phyloP scores from a whole-genome alignment of 495 filamentous ascomycete species.

The Tuber umbilicatum region DNA sequence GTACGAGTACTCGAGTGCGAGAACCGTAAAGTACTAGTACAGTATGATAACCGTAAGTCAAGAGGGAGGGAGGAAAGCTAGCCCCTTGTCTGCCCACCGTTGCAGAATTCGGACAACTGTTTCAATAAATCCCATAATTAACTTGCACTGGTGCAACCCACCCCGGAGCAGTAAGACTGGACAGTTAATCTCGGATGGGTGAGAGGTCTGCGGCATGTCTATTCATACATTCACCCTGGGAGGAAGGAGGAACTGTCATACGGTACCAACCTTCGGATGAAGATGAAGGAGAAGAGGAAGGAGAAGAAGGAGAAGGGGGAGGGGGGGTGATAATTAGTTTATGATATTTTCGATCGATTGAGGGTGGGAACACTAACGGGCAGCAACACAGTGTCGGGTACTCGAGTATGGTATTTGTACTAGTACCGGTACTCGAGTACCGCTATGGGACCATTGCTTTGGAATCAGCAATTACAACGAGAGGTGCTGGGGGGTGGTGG shows the following conservation, averaged over 20 bases:
- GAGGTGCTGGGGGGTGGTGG: background rate
- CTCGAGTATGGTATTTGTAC: background rate
- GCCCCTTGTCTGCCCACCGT: background rate
- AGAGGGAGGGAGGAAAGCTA: background rate
- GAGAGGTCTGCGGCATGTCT: background rate
- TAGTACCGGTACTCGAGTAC: too few species aligned
- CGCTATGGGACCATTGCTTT: background rate
- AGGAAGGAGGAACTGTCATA: background rate
- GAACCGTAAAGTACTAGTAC: background rate
- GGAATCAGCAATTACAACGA: background rate
- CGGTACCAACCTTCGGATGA: background rate
- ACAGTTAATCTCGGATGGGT: background rate
- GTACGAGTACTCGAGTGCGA: background rate
- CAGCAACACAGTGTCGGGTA: background rate
- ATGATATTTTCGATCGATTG: background rate
- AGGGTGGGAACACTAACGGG: background rate
- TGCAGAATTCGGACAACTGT: constrained; percentile 10
- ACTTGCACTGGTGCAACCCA: background rate
- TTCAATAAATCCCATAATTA: constrained; percentile 27
- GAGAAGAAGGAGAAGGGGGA: background rate
- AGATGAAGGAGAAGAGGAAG: background rate
- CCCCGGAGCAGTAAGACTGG: background rate
- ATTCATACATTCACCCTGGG: background rate
- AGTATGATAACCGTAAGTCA: background rate
- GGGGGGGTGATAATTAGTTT: background rate